phyloP scores from a whole-genome alignment of 164 flowering plant genomes.

The Chimonanthus salicifolius region DNA sequence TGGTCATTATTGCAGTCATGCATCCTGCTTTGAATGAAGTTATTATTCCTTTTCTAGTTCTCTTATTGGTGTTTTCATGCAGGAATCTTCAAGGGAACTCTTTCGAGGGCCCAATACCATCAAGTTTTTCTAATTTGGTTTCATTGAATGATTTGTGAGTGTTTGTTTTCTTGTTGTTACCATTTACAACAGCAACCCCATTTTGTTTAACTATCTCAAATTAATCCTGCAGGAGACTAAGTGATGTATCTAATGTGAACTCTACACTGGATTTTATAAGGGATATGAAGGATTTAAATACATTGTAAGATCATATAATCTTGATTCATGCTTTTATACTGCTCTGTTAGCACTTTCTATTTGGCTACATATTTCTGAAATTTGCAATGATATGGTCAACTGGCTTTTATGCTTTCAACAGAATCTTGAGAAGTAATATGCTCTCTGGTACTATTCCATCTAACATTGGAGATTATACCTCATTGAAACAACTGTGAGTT shows the following conservation, averaged over 20 bases:
- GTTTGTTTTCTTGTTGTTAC: background rate
- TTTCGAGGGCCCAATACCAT: slow-evolving; percentile 70
- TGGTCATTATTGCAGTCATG: no score
- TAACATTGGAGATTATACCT: slow-evolving; percentile 33
- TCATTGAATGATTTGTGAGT: slow-evolving; percentile 60
- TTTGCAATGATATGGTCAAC: no score
- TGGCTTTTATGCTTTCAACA: slow-evolving; percentile 16
- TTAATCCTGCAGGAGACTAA: slow-evolving; percentile 40
- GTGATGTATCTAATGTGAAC: slow-evolving; percentile 57
- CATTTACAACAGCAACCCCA: no score
- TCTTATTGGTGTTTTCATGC: background rate
- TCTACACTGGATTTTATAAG: slow-evolving; percentile 45
- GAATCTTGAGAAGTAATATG: slow-evolving; percentile 51
- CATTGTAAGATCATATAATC: slow-evolving; percentile 34
- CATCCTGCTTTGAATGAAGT: no score
- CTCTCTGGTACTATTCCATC: slow-evolving; percentile 56
- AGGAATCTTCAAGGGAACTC: slow-evolving; percentile 77
- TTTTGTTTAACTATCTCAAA: background rate
- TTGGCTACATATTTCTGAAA: background rate
- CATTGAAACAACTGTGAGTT: slow-evolving; percentile 49
- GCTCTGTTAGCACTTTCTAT: no score
- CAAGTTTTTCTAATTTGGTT: slow-evolving; percentile 45
- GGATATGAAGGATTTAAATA: slow-evolving; percentile 40
- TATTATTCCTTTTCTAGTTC: no score
- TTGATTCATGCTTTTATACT: background rate